Conservation (phyloP, 495 filamentous ascomycete genomes). For the Xylaria nigripes region DNA sequence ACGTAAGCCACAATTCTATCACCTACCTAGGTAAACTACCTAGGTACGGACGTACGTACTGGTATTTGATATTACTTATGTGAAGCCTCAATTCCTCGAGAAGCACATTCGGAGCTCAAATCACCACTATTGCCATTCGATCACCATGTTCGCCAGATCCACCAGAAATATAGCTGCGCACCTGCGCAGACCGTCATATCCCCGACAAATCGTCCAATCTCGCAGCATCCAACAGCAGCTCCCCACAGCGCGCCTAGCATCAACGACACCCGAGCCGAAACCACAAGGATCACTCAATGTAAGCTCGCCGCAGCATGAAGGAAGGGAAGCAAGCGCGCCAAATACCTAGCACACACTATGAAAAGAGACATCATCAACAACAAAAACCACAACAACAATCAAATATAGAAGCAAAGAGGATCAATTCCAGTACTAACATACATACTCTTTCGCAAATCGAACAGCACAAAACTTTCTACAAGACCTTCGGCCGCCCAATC, state of each 20-base stretch:
- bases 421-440: not conserved
- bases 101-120: not conserved
- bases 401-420: not conserved
- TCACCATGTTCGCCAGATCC: not conserved
- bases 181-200: not conserved
- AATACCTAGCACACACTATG: not conserved
- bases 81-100: not conserved
- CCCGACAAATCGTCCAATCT: not conserved
- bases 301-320: constrained; percentile 5
- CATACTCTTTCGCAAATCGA: not conserved
- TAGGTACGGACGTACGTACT: too few species aligned
- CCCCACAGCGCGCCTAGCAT: constrained; percentile 14
- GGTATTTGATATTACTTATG: not conserved
- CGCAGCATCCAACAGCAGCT: constrained; percentile 12
- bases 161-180: not conserved
- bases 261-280: constrained; percentile 9
- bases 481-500: constrained; percentile 68
- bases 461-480: constrained; percentile 64
- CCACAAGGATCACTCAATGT: constrained; percentile 18
- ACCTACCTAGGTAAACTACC: too few species aligned
- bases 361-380: not conserved
- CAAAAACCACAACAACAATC: not conserved
- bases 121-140: not conserved
- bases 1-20: constrained; percentile 1
- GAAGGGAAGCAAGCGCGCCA: too few species aligned